Evolutionary conservation across 192 early-diverging fungal species (phyloP).

Genomic region (Backusella australiensis): DNA sequence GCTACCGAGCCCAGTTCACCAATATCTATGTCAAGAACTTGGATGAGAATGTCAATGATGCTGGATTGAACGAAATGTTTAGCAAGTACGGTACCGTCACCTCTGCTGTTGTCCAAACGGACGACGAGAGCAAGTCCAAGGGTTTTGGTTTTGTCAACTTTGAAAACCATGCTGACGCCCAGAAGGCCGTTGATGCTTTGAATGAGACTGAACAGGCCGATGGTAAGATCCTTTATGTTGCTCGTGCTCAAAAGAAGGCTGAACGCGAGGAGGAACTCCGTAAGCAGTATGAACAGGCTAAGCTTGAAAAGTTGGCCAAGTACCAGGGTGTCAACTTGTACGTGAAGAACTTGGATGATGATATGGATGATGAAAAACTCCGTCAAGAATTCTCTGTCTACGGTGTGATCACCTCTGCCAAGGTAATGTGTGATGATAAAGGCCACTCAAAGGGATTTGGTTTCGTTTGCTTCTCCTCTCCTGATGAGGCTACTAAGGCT

Average conservation of each 20-base stretch:
- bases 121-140: slow-evolving; percentile 83
- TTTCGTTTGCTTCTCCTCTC: slow-evolving; percentile 98
- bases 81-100: slow-evolving; percentile 76
- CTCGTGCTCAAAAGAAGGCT: slow-evolving; percentile 97
- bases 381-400: slow-evolving; percentile 95
- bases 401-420: slow-evolving; percentile 95
- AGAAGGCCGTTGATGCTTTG: slow-evolving; percentile 86
- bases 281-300: slow-evolving; percentile 91
- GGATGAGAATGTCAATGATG: slow-evolving; percentile 75
- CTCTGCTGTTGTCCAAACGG: slow-evolving; percentile 71
- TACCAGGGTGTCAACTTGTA: slow-evolving; percentile 99
- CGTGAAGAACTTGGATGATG: slow-evolving; percentile 98
- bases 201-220: slow-evolving; percentile 85
- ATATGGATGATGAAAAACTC: slow-evolving; percentile 93
- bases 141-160: slow-evolving; percentile 99
- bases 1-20: slow-evolving; percentile 88
- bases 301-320: slow-evolving; percentile 95
- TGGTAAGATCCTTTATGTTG: slow-evolving; percentile 92
- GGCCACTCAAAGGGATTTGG: slow-evolving; percentile 90
- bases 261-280: slow-evolving; percentile 98
- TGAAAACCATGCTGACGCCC: slow-evolving; percentile 85
- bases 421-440: slow-evolving; percentile 97
- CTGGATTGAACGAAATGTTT: slow-evolving; percentile 80
- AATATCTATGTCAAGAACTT: slow-evolving; percentile 99
- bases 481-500: slow-evolving; percentile 98